These are phyloP conservation scores for Babesia caballi DNA, from an alignment of 169 alveolate genomes.

Conservation along the genomic window DNA sequence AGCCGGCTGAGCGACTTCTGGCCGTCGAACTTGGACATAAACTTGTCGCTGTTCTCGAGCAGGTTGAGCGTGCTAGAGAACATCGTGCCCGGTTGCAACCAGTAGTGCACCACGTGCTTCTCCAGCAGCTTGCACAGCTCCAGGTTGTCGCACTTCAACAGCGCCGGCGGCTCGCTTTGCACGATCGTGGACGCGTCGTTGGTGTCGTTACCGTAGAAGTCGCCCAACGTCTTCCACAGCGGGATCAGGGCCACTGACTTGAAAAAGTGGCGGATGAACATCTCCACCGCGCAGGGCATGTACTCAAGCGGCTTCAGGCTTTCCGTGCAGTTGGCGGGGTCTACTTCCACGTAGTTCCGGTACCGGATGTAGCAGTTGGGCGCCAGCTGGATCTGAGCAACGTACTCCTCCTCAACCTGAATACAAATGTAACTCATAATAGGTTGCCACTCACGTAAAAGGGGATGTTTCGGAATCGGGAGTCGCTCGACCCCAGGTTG, in stretches of 20 bases:
- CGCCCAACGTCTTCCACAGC: constrained; percentile 36
- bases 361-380: constrained; percentile 67
- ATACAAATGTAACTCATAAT: too few species aligned
- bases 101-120: constrained; percentile 57
- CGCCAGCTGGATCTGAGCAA: constrained; percentile 74
- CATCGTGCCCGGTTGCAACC: constrained; percentile 74
- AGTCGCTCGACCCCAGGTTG: constrained; percentile 59
- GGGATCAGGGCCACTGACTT: constrained; percentile 41
- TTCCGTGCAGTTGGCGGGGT: constrained; percentile 70
- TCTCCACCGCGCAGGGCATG: constrained; percentile 71
- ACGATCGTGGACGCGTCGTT: constrained; percentile 14
- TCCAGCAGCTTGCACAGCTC: constrained; percentile 49
- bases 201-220: constrained; percentile 10
- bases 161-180: constrained; percentile 40
- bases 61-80: constrained; percentile 60
- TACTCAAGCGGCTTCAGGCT: constrained; percentile 68
- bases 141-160: constrained; percentile 18
- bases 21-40: constrained; percentile 57
- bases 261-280: constrained; percentile 64
- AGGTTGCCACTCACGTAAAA: constrained; percentile 64
- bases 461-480: constrained; percentile 72
- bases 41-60: constrained; percentile 63
- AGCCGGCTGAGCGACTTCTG: constrained; percentile 58
- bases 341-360: constrained; percentile 70
- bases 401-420: constrained; percentile 68